phyloP scores from a whole-genome alignment of 768 basidiomycete species.

The Saitozyma sp. region DNA sequence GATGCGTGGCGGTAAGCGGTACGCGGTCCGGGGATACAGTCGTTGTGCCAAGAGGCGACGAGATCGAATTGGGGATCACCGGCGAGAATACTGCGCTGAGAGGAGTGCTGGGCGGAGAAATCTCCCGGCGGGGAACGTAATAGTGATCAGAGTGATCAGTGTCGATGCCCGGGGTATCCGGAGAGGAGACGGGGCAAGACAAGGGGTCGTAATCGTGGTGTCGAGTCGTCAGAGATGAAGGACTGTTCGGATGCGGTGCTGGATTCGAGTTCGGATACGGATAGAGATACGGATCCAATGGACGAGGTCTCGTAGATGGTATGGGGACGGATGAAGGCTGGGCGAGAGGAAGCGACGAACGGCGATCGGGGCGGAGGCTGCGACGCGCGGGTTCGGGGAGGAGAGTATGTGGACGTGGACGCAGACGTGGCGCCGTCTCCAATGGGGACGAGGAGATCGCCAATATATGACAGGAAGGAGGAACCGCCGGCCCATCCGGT shows the following conservation, averaged over 20 bases:
- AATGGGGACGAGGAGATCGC: constrained; percentile 28
- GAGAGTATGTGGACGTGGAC: background rate
- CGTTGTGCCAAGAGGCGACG: background rate
- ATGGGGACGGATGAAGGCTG: background rate
- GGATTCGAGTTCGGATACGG: background rate
- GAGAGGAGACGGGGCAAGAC: background rate
- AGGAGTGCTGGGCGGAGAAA: background rate
- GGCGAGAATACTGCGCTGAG: background rate
- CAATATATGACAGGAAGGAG: constrained; percentile 22
- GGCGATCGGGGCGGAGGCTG: background rate
- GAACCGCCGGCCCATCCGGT: background rate
- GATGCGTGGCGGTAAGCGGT: background rate
- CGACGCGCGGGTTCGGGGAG: background rate
- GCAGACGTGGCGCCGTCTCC: background rate
- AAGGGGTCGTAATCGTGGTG: background rate
- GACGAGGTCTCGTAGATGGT: no score
- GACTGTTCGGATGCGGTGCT: background rate
- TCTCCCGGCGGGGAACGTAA: background rate
- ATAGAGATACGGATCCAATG: no score
- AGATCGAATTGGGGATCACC: background rate
- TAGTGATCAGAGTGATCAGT: background rate
- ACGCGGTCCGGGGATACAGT: background rate
- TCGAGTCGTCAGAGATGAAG: background rate
- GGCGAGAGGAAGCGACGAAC: background rate
- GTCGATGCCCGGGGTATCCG: background rate